Conservation (phyloP, 176 grass and related monocot species). For the Triticum timopheevii region DNA sequence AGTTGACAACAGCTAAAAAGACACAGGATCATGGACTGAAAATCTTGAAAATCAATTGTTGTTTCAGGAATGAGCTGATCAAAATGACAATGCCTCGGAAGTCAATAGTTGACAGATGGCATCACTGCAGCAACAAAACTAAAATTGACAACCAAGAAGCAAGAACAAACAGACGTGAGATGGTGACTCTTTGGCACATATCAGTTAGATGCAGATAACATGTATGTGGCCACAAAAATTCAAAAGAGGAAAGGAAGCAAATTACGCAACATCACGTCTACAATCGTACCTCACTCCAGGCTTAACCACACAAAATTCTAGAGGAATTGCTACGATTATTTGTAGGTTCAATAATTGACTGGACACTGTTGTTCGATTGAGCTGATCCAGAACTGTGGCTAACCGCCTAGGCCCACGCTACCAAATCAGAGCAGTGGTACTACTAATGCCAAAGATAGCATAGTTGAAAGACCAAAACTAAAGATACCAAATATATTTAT, state of each 20-base stretch:
- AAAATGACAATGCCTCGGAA: not conserved
- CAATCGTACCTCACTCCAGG: not conserved
- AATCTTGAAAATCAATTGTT: not conserved
- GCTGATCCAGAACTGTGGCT: not conserved
- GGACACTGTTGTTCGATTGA: not conserved
- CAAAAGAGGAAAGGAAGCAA: not conserved
- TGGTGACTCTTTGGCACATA: conserved; percentile 4
- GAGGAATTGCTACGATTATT: not conserved
- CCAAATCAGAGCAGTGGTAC: conserved; percentile 2
- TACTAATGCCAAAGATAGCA: not conserved
- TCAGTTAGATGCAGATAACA: not conserved
- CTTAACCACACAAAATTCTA: conserved; percentile 5
- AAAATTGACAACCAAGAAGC: conserved; percentile 8
- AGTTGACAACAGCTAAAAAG: not conserved
- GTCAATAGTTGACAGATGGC: conserved; percentile 17
- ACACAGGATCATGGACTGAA: not conserved
- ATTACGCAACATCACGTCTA: not conserved
- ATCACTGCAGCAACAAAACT: not conserved
- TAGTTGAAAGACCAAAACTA: not conserved
- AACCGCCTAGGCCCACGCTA: conserved; percentile 1
- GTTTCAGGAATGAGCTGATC: not conserved
- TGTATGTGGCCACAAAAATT: conserved; percentile 35
- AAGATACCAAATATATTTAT: not conserved
- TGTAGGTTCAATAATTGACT: conserved; percentile 12
- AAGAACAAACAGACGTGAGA: not conserved